A percentile compares a stretch with the other conserved stretches of the same genome.
phyloP scores from a whole-genome alignment of 768 basidiomycete species.

The Tephrocybe sp. region DNA sequence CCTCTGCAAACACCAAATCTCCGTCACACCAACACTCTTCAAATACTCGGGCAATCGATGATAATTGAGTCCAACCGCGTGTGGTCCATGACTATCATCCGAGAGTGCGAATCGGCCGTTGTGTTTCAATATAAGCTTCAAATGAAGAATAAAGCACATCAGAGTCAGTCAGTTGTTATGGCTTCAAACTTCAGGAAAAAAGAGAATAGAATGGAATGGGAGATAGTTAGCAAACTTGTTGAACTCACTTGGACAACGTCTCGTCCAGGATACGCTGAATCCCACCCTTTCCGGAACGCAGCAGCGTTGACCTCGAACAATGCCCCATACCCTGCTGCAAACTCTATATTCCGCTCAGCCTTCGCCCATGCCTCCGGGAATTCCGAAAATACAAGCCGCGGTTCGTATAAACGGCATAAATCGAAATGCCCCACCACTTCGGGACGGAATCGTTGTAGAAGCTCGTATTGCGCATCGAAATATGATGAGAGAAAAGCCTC shows the following conservation, averaged over 20 bases:
- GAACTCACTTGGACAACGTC: conserved; percentile 68
- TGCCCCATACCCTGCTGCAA: conserved; percentile 78
- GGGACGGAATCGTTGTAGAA: conserved; percentile 71
- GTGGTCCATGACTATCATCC: conserved; percentile 94
- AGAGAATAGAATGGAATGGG: no score
- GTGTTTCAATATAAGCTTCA: conserved; percentile 64
- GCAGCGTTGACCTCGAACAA: conserved; percentile 93
- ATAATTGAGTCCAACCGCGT: conserved; percentile 88
- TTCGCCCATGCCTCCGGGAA: conserved; percentile 60
- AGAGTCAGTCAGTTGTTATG: no score
- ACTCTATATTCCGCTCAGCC: conserved; percentile 71
- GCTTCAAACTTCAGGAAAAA: no score
- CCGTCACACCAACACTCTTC: conserved; percentile 50
- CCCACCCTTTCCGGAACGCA: conserved; percentile 91
- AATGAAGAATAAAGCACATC: conserved; percentile 1
- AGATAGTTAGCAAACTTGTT: no score
- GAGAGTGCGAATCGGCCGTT: conserved; percentile 83
- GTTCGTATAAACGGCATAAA: conserved; percentile 83
- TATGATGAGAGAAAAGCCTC: conserved; percentile 61
- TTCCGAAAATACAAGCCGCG: conserved; percentile 51
- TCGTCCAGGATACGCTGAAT: conserved; percentile 73
- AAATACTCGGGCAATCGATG: conserved; percentile 63
- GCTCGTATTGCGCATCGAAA: conserved; percentile 79
- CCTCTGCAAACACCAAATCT: conserved; percentile 61
- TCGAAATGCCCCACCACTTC: conserved; percentile 94